Evolutionary conservation across 106 monocot genomes (phyloP), one percentile per base, ranked within the genome.

Genomic region (Iris macrosiphon): DNA sequence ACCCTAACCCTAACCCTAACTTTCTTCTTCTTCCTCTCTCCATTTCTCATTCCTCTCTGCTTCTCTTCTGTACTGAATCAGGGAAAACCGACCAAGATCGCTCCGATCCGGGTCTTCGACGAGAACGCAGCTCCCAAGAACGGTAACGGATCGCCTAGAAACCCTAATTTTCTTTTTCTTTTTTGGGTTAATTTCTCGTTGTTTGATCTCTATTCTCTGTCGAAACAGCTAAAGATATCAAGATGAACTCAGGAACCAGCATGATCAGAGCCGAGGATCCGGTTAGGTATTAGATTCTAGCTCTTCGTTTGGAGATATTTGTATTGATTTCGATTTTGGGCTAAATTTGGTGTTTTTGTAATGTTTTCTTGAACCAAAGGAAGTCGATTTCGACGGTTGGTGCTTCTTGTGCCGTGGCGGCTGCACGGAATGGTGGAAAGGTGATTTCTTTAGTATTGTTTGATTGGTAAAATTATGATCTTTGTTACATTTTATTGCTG

Each of bases 101-200:
- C 31, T 10, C 31, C 31, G 18, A 44, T 39, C 25, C 54, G 53
- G 21, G 54, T 65, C 54, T 32, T 45, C 19, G 54, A 65, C 16
- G 65, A 65, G 42, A 41, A 22, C 18, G 31, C n/a, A 43, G 31
- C 44, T 13, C 39, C 44, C 54, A 65, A 54, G 23, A 55, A 55
- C n/a, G 40, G 65, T 65, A 45, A 42, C 0, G 12, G 19, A 57
- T 23, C 24, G 23, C 19, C 41, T 30, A 43, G 33, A 13, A 2
- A 21, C 4, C 23, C 7, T 6, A 17, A 5, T 63, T 27, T n/a
- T 14, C 8, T 9, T n/a, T 20, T 18, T 43, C 3, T 50, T 50
- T 27, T 2, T 3, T 34, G 10, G 0, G 18, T 41, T 45, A n/a
- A 1, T 1, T n/a, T 41, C 40, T 25, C 6, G 9, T 31, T 5